Conservation (phyloP, 2,329 filamentous ascomycete species). For the Cytospora mali region DNA sequence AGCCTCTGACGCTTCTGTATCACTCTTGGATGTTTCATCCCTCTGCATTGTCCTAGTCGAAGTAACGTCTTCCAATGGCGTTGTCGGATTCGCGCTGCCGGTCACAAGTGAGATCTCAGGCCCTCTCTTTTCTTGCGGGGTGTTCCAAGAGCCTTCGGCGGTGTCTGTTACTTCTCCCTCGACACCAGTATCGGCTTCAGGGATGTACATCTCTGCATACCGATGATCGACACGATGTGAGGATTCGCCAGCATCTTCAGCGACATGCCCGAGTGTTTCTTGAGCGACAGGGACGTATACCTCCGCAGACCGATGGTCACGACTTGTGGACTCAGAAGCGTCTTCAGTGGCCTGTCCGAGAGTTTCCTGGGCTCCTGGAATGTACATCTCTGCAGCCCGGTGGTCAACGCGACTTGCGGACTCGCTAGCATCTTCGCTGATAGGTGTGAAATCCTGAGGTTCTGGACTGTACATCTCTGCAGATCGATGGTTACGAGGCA, state of each 20-base stretch:
- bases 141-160: slow-evolving; percentile 1
- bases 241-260: neutral
- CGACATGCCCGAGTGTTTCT: neutral
- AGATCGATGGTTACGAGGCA: slow-evolving; percentile 6
- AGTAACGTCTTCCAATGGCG: neutral
- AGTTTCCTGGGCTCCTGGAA: neutral
- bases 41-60: neutral
- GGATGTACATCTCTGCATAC: slow-evolving; percentile 9
- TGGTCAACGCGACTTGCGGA: neutral
- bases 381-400: neutral
- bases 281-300: neutral
- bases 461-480: neutral
- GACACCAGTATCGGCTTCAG: neutral
- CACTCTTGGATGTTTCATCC: neutral
- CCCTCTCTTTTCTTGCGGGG: neutral
- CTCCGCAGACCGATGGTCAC: slow-evolving; percentile 5
- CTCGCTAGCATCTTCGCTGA: neutral
- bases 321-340: neutral
- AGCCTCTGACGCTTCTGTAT: neutral
- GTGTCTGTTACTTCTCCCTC: neutral
- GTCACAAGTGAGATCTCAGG: neutral
- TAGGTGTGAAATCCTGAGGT: too few species aligned
- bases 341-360: neutral
- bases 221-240: neutral
- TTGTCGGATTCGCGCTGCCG: neutral